Evolutionary conservation across 345 rosid genomes (phyloP), one percentile per base, ranked within the genome.

Genomic region (Camelina neglecta): DNA sequence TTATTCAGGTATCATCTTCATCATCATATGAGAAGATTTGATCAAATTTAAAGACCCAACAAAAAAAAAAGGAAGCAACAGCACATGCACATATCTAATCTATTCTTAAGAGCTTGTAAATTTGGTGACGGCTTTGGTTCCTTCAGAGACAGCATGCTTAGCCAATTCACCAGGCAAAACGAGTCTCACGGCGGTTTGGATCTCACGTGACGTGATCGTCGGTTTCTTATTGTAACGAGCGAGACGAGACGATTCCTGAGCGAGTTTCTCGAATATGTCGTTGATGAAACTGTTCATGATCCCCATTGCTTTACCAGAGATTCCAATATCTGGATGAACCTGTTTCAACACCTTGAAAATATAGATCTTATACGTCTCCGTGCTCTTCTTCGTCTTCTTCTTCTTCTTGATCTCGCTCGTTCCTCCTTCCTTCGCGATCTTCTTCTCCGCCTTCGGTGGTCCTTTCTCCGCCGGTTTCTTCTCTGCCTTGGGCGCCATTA

Each of bases 271-370:
- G 64, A 89, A 89, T 0, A 89, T 86, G 11, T 88, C 93, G 45
- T 88, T 88, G 76, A 88, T 86, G 71, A 89, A 86, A 67, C 89
- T 89, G 81, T 89, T 88, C 93, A 88, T 86, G 44, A 86, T 88
- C 23, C 89, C 93, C 91, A 88, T 88, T 0, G 90, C 93, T 74
- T 88, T 86, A 67, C 93, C 87, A 6, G 89, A 86, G 65, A 87
- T 81, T 18, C 93, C 90, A 31, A 86, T 85, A 24, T 81, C 73
- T 3, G 78, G 78, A 75, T 75, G 78, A 12, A 75, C 73, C 35
- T 75, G 73, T 57, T 75, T 75, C 74, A 75, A 60, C 2, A 75
- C 79, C 74, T 75, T 75, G 79, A 75, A 75, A 0, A 75, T 75
- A 24, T 75, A 67, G 16, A 75, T 75, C 62, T 75, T 75, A 12